Evolutionary conservation across 2,329 filamentous ascomycete genomes (phyloP).

Genomic region (Ophiostoma fasciatum): DNA sequence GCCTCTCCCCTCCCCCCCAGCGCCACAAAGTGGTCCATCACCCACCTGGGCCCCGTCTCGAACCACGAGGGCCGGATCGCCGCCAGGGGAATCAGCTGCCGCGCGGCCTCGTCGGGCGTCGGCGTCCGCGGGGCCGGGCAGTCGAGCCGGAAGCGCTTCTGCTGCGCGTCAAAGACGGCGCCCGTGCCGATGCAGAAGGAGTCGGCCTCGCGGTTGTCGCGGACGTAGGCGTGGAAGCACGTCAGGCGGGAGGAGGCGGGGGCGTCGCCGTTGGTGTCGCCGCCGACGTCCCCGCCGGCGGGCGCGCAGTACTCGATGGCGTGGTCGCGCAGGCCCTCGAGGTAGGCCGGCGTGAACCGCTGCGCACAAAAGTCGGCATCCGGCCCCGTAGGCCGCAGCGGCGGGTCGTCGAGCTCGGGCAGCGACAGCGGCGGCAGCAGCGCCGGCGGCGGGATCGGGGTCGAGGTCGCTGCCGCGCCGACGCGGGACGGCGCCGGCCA

Average conservation of each 20-base stretch:
- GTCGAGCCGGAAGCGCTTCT: slow-evolving; percentile 1
- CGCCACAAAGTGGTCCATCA: slow-evolving; percentile 6
- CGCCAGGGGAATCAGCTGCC: slow-evolving; percentile 4
- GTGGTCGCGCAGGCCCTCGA: slow-evolving; percentile 4
- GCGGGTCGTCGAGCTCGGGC: slow-evolving; percentile 3
- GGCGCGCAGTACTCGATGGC: slow-evolving; percentile 10
- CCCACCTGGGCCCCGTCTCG: slow-evolving; percentile 7
- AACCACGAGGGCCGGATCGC: slow-evolving; percentile 8
- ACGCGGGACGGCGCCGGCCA: too few relatives aligned
- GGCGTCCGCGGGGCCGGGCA: slow-evolving; percentile 5
- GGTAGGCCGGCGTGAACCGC: slow-evolving; percentile 9
- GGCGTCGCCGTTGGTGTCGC: too few relatives aligned
- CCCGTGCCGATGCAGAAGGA: slow-evolving; percentile 7
- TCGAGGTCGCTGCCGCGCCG: too few relatives aligned
- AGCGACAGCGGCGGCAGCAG: slow-evolving; percentile 1
- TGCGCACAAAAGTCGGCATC: slow-evolving; percentile 7
- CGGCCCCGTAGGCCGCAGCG: not conserved
- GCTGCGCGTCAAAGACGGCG: slow-evolving; percentile 1
- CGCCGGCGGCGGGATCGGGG: too few relatives aligned
- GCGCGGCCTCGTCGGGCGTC: not conserved
- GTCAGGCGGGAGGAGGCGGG: slow-evolving; percentile 5
- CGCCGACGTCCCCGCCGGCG: too few relatives aligned
- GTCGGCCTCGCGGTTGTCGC: slow-evolving; percentile 1
- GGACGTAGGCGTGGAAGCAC: slow-evolving; percentile 9
- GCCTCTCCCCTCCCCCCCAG: not conserved